A percentile compares a stretch with the other conserved stretches of the same genome.
These are phyloP conservation scores for Boletus speciosus DNA, from an alignment of 768 basidiomycete genomes.

Conservation along the genomic window DNA sequence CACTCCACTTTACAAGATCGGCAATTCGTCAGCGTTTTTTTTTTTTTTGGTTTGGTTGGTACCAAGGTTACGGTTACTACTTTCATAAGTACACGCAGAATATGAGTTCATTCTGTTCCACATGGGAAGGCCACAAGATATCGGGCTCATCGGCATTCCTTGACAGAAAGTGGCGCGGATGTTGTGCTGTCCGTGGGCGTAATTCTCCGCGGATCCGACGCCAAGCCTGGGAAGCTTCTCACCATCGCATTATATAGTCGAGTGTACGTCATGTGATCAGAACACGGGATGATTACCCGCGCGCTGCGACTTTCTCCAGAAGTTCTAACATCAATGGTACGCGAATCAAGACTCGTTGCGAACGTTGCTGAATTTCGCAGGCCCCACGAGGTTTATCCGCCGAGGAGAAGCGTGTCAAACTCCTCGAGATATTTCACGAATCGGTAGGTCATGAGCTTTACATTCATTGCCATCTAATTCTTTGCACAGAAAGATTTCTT, in stretches of 20 bases:
- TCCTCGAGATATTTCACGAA: constrained; percentile 93
- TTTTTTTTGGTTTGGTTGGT: constrained; percentile 21
- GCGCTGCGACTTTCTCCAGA: not conserved
- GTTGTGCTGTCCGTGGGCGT: too few species aligned
- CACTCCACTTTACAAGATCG: constrained; percentile 8
- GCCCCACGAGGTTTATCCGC: constrained; percentile 81
- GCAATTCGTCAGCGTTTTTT: constrained; percentile 14
- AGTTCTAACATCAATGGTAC: constrained; percentile 17
- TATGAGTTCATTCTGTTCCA: constrained; percentile 20
- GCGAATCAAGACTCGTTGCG: not conserved
- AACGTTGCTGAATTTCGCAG: constrained; percentile 31
- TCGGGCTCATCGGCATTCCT: too few species aligned
- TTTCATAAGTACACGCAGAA: constrained; percentile 19
- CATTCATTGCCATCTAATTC: not conserved
- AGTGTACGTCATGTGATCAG: constrained; percentile 27
- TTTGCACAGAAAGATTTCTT: constrained; percentile 73
- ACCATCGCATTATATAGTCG: too few species aligned
- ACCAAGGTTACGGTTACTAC: constrained; percentile 13
- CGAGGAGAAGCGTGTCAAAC: constrained; percentile 85
- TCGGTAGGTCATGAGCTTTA: constrained; percentile 43
- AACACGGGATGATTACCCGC: not conserved
- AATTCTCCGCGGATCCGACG: too few species aligned
- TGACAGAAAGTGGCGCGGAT: too few species aligned
- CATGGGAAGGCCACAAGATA: not conserved
- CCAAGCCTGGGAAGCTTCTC: too few species aligned